These are phyloP conservation scores for Tilletia indica DNA, from an alignment of 1,284 basidiomycete species.

Conservation along the genomic window DNA sequence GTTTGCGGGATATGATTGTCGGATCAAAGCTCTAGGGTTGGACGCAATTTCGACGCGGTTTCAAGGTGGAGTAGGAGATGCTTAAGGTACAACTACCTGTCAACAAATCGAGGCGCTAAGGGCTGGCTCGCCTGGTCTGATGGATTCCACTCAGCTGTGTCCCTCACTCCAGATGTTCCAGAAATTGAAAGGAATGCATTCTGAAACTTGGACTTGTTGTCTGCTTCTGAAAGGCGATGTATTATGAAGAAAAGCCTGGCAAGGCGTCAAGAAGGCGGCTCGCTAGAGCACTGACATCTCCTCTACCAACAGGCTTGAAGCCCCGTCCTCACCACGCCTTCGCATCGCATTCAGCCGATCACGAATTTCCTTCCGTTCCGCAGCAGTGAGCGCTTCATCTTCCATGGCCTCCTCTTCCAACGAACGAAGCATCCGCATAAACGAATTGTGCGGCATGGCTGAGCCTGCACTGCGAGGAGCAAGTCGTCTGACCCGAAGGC, in stretches of 20 bases:
- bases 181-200: too few species aligned
- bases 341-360: constrained; percentile 20
- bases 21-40: constrained; percentile 11
- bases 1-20: background rate
- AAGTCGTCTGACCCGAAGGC: background rate
- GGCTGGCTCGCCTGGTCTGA: too few species aligned
- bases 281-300: background rate
- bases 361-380: constrained; percentile 4
- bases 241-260: too few species aligned
- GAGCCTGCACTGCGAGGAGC: constrained; percentile 16
- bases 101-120: too few species aligned
- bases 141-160: too few species aligned
- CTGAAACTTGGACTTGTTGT: too few species aligned
- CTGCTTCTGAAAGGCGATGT: too few species aligned
- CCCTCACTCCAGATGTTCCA: too few species aligned
- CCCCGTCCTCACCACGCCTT: constrained; percentile 27
- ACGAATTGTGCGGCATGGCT: background rate
- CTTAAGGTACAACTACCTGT: too few species aligned
- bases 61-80: too few species aligned
- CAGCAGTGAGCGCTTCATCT: constrained; percentile 25
- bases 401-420: constrained; percentile 31
- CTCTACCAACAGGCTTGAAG: background rate
- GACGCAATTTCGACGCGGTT: too few species aligned
- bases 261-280: too few species aligned
- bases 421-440: constrained; percentile 22